Conservation (phyloP, 805 yeast genomes). For the Wickerhamiella brachini region DNA sequence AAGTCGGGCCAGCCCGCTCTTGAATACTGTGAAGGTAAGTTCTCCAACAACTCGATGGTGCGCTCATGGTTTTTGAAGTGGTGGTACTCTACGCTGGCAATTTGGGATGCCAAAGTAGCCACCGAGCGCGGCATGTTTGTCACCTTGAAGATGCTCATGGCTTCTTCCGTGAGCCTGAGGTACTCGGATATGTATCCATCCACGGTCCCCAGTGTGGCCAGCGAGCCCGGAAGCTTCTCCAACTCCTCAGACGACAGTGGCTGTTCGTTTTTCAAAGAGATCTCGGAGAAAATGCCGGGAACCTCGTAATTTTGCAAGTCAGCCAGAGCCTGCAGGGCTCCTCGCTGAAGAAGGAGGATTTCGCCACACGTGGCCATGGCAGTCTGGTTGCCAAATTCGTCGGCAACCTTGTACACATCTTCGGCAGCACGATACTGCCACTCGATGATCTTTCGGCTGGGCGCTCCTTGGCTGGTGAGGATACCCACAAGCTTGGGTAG, state of each 20-base stretch:
- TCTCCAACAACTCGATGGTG: slow-evolving; percentile 49
- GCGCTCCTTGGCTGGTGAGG: neutral
- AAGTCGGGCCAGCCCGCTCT: slow-evolving; percentile 58
- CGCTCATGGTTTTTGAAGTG: slow-evolving; percentile 41
- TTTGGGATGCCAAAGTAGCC: slow-evolving; percentile 62
- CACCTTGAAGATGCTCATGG: slow-evolving; percentile 37
- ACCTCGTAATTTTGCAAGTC: slow-evolving; percentile 18
- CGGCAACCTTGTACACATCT: slow-evolving; percentile 1
- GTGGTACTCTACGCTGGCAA: slow-evolving; percentile 51
- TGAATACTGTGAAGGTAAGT: slow-evolving; percentile 55
- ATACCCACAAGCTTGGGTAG: slow-evolving; percentile 1
- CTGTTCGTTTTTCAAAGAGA: slow-evolving; percentile 9
- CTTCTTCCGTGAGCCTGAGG: slow-evolving; percentile 39
- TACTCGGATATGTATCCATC: slow-evolving; percentile 31
- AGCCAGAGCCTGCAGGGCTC: slow-evolving; percentile 24
- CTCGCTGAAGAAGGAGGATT: slow-evolving; percentile 28
- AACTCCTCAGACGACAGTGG: neutral
- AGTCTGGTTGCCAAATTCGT: slow-evolving; percentile 19
- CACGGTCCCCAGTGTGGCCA: slow-evolving; percentile 21
- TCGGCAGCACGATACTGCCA: slow-evolving; percentile 7
- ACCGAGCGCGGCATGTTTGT: slow-evolving; percentile 50
- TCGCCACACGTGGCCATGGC: slow-evolving; percentile 30
- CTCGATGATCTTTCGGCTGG: neutral
- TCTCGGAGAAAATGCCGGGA: slow-evolving; percentile 22
- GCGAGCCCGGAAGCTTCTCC: neutral